Evolutionary conservation across 495 filamentous ascomycete genomes (phyloP).

Genomic region (Cudoniella acicularis): DNA sequence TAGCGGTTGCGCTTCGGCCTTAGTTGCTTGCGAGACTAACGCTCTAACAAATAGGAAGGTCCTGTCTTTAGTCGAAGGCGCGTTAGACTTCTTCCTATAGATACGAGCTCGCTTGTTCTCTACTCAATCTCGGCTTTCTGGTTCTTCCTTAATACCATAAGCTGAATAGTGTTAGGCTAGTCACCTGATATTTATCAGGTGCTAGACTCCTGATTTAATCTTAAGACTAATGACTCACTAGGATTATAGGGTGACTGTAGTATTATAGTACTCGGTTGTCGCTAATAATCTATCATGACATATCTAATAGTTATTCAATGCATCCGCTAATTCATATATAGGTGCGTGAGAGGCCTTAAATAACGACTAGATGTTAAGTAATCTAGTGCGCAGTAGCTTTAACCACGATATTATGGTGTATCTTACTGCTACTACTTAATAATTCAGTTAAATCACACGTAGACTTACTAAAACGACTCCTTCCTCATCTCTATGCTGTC

Average conservation of each 20-base stretch:
- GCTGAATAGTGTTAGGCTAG: slow-evolving; percentile 10
- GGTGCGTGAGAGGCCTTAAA: slow-evolving; percentile 33
- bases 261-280: too few species aligned
- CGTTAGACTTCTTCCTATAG: slow-evolving; percentile 11
- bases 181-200: too few species aligned
- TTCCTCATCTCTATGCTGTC: too few species aligned
- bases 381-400: slow-evolving; percentile 20
- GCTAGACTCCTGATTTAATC: too few species aligned
- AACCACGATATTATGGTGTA: not conserved
- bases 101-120: slow-evolving; percentile 9
- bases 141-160: slow-evolving; percentile 11
- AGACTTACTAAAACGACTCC: too few species aligned
- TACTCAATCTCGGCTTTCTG: slow-evolving; percentile 11
- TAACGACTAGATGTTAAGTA: slow-evolving; percentile 31
- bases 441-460: too few species aligned
- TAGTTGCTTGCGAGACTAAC: slow-evolving; percentile 14
- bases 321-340: slow-evolving; percentile 39
- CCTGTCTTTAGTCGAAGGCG: slow-evolving; percentile 14
- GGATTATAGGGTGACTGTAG: too few species aligned
- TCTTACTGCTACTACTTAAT: slow-evolving; percentile 3
- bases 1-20: slow-evolving; percentile 9
- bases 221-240: too few species aligned
- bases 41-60: slow-evolving; percentile 18
- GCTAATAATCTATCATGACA: slow-evolving; percentile 26
- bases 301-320: slow-evolving; percentile 34